These are phyloP conservation scores for Calonectria henricotiae DNA, from an alignment of 2,329 filamentous ascomycete species.

Conservation along the genomic window DNA sequence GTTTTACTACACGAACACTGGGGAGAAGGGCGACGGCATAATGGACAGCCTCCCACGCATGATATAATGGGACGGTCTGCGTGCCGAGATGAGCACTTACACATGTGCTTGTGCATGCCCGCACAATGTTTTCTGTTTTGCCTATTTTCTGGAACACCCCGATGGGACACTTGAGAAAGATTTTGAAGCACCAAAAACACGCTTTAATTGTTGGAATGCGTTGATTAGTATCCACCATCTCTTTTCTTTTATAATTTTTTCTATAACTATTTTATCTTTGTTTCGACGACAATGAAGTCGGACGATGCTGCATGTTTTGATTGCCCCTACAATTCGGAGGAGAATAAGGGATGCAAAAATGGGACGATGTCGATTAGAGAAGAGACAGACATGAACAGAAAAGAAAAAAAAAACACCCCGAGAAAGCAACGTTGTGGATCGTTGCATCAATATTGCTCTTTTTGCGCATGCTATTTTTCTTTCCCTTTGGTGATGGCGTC, in stretches of 20 bases:
- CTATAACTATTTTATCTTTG: neutral
- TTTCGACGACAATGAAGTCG: constrained; percentile 24
- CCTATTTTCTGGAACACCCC: constrained; percentile 14
- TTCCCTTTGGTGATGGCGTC: constrained; percentile 6
- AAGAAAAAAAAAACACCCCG: constrained; percentile 4
- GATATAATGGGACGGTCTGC: constrained; percentile 23
- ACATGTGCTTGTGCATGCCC: neutral
- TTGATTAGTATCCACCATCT: constrained; percentile 29
- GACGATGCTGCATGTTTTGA: constrained; percentile 23
- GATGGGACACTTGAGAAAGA: constrained; percentile 26
- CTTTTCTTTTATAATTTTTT: constrained; percentile 20
- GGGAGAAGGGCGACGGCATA: constrained; percentile 40
- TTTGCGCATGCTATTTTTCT: neutral
- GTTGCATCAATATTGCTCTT: constrained; percentile 11
- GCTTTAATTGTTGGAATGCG: constrained; percentile 35
- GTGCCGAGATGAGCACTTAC: constrained; percentile 25
- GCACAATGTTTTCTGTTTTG: constrained; percentile 16
- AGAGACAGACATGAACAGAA: constrained; percentile 18
- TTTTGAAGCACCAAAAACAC: constrained; percentile 24
- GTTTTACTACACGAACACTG: constrained; percentile 47
- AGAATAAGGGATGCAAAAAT: constrained; percentile 25
- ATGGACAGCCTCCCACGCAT: constrained; percentile 23
- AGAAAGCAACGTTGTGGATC: constrained; percentile 32
- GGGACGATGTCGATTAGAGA: constrained; percentile 36
- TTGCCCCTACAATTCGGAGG: constrained; percentile 4